Evolutionary conservation across 148 eudicot species (phyloP).

Genomic region (Nepenthes gracilis): DNA sequence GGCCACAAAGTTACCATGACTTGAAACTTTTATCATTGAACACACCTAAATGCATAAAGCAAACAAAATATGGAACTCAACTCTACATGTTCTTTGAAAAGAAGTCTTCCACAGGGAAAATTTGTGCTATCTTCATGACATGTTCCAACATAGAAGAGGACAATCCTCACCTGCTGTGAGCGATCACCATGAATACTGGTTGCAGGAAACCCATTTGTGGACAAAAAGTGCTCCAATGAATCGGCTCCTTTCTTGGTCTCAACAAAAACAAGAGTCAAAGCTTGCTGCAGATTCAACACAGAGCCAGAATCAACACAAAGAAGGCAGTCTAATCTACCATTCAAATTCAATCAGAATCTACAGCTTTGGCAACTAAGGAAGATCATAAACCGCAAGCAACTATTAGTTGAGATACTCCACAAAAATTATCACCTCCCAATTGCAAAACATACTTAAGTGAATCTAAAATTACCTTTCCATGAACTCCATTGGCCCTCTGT

Average conservation of each 20-base stretch:
- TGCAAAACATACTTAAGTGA: neutral
- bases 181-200: conserved; percentile 88
- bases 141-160: too few species aligned
- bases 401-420: too few species aligned
- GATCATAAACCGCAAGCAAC: too few species aligned
- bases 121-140: too few species aligned
- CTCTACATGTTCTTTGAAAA: too few species aligned
- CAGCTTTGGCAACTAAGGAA: too few species aligned
- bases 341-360: neutral
- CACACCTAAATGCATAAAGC: too few species aligned
- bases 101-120: too few species aligned
- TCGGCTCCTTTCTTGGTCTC: conserved; percentile 87
- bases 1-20: too few species aligned
- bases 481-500: conserved; percentile 44
- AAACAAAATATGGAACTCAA: too few species aligned
- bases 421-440: neutral
- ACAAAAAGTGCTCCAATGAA: conserved; percentile 62
- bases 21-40: too few species aligned
- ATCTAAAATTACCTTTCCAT: conserved; percentile 39
- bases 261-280: conserved; percentile 70
- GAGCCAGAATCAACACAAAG: too few species aligned
- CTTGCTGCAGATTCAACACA: conserved; percentile 38
- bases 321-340: neutral
- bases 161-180: conserved; percentile 52
- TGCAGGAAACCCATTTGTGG: conserved; percentile 63